These are phyloP conservation scores for Drechslerella dactyloides DNA, from an alignment of 2,329 filamentous ascomycete genomes.

Conservation along the genomic window DNA sequence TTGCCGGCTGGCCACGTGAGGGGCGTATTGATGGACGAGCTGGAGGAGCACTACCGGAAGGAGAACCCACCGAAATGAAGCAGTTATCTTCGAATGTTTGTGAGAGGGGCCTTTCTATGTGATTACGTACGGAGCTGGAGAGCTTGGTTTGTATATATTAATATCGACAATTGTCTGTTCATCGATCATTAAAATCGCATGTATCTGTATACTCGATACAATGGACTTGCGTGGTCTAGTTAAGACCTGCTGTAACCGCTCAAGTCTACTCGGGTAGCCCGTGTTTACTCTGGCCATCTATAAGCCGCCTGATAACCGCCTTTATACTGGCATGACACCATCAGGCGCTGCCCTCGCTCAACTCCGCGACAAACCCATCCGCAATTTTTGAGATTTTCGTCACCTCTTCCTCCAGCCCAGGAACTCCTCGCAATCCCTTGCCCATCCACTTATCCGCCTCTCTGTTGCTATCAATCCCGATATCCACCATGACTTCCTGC, in stretches of 20 bases:
- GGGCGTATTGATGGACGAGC: slow-evolving; percentile 47
- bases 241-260: too few species aligned
- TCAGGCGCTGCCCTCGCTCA: background rate
- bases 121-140: background rate
- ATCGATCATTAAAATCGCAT: background rate
- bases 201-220: too few species aligned
- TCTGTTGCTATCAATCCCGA: slow-evolving; percentile 53
- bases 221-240: too few species aligned
- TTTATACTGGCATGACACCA: too few species aligned
- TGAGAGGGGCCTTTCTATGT: background rate
- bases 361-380: slow-evolving; percentile 26
- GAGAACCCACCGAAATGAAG: slow-evolving; percentile 46
- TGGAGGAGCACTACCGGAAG: slow-evolving; percentile 45
- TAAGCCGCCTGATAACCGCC: too few species aligned
- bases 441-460: slow-evolving; percentile 49
- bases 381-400: slow-evolving; percentile 42
- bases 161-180: background rate
- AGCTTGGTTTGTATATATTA: slow-evolving; percentile 34
- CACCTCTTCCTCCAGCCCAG: slow-evolving; percentile 48
- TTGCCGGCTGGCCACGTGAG: slow-evolving; percentile 30
- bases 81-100: background rate
- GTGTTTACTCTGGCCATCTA: too few species aligned
- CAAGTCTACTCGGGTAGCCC: background rate
- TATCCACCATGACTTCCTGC: slow-evolving; percentile 57
- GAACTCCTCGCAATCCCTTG: slow-evolving; percentile 42